Percentiles rank a stretch among this genome's conserved stretches.
Conservation (phyloP, 257 asterid species). For the Cynanchum wilfordii region DNA sequence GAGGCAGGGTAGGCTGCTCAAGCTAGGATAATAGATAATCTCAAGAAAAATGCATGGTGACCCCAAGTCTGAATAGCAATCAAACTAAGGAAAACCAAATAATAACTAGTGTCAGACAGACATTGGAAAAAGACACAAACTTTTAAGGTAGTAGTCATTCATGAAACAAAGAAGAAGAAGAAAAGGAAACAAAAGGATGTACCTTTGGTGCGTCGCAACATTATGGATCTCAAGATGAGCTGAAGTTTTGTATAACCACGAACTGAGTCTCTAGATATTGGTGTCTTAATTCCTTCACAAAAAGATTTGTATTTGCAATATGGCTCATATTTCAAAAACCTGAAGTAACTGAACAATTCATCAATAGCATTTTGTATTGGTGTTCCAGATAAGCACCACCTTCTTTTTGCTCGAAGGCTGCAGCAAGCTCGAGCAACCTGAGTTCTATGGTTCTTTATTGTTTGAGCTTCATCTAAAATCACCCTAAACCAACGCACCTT, state of each 20-base stretch:
- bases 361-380: conserved; percentile 95
- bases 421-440: conserved; percentile 99
- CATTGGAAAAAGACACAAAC: not conserved
- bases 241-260: conserved; percentile 88
- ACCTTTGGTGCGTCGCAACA: conserved; percentile 99
- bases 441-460: conserved; percentile 92
- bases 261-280: conserved; percentile 62
- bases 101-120: not conserved
- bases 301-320: conserved; percentile 71
- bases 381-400: conserved; percentile 99
- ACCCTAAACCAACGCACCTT: conserved; percentile 95
- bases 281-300: conserved; percentile 52
- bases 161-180: not conserved
- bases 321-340: conserved; percentile 93
- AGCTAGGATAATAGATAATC: not conserved
- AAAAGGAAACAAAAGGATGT: conserved; percentile 2
- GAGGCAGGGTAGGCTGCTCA: not conserved
- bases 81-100: not conserved
- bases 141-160: not conserved
- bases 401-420: conserved; percentile 90
- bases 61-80: not conserved
- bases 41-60: not conserved
- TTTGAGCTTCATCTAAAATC: conserved; percentile 94
- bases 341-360: conserved; percentile 92
- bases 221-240: conserved; percentile 64